These are phyloP conservation scores for Phytophthora agathidicida DNA, from an alignment of 352 stramenopile genomes.

Conservation along the genomic window DNA sequence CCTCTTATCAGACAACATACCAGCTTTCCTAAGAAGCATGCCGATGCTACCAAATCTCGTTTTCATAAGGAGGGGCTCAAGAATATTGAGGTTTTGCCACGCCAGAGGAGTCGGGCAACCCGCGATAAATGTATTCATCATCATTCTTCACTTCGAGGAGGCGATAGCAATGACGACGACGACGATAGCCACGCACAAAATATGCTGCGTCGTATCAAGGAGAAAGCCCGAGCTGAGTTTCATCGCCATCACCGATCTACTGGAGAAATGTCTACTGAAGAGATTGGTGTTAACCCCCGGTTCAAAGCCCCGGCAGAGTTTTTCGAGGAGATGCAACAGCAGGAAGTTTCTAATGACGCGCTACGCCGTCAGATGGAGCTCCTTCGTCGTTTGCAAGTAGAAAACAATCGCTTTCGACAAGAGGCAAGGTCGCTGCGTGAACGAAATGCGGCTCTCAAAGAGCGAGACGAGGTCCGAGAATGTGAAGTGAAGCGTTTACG, in stretches of 20 bases:
- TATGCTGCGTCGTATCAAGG: constrained; percentile 43
- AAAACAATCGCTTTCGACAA: constrained; percentile 76
- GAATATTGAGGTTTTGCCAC: neutral
- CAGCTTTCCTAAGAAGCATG: constrained; percentile 2
- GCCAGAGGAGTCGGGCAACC: constrained; percentile 4
- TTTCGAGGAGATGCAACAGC: constrained; percentile 47
- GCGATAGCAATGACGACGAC: constrained; percentile 28
- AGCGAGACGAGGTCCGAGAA: constrained; percentile 46
- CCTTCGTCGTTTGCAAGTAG: constrained; percentile 65
- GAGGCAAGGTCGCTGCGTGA: constrained; percentile 53
- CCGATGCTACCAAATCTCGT: neutral
- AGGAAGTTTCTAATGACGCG: constrained; percentile 69
- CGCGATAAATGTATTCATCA: neutral
- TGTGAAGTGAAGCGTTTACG: constrained; percentile 56
- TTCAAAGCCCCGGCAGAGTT: constrained; percentile 13
- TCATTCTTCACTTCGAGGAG: neutral
- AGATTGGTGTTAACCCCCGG: neutral
- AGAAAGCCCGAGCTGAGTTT: constrained; percentile 44
- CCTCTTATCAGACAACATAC: neutral
- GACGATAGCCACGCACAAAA: constrained; percentile 30
- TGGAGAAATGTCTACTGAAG: constrained; percentile 1
- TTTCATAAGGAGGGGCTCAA: constrained; percentile 3
- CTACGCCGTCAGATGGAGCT: constrained; percentile 73
- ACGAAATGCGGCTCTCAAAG: constrained; percentile 50
- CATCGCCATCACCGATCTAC: constrained; percentile 22